phyloP scores from a whole-genome alignment of 768 basidiomycete genomes.

The Termitomyces sp. region DNA sequence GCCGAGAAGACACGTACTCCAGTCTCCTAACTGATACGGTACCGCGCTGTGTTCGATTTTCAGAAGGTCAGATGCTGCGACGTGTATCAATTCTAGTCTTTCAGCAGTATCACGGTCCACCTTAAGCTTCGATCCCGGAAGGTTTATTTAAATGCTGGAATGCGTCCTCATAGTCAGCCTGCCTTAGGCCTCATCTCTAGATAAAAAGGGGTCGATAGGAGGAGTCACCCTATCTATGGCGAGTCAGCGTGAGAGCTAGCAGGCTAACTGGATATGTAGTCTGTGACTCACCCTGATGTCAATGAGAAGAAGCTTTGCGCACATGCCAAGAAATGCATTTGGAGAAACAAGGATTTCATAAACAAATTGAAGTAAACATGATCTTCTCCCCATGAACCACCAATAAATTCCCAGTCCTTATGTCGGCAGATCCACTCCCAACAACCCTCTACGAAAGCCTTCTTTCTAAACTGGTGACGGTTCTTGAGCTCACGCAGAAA shows the following conservation, averaged over 20 bases:
- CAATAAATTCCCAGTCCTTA: not conserved
- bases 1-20: not conserved
- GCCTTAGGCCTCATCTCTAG: too few species aligned
- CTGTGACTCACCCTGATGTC: too few species aligned
- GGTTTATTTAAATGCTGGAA: too few species aligned
- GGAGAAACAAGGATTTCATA: not conserved
- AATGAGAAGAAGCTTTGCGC: not conserved
- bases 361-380: not conserved
- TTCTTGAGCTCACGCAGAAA: constrained; percentile 59
- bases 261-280: too few species aligned
- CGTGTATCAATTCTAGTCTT: too few species aligned
- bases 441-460: constrained; percentile 52
- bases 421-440: constrained; percentile 37
- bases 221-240: too few species aligned
- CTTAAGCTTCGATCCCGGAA: not conserved
- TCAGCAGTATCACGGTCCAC: too few species aligned
- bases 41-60: not conserved
- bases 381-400: not conserved
- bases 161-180: too few species aligned
- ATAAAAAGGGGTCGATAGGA: too few species aligned
- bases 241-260: too few species aligned
- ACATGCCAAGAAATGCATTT: too few species aligned
- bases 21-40: not conserved
- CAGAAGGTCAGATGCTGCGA: not conserved
- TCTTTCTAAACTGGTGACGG: constrained; percentile 53